Percentiles rank a stretch among this genome's conserved stretches.
Evolutionary conservation across 148 eudicot species (phyloP).

Genomic region (Persicaria tinctoria): DNA sequence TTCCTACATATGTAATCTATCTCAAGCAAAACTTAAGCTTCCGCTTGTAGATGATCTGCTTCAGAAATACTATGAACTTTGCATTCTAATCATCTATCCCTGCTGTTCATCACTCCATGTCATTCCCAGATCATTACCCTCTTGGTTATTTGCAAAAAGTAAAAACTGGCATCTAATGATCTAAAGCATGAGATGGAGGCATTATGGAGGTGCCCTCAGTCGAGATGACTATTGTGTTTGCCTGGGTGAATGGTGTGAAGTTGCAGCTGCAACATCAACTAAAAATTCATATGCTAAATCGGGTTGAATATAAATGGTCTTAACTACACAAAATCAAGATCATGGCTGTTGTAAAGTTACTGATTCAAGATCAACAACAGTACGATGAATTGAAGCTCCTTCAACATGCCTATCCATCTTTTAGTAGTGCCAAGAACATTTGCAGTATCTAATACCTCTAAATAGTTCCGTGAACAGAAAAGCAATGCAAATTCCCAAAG

Average conservation of each 20-base stretch:
- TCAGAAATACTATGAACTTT: not conserved
- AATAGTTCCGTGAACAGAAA: not conserved
- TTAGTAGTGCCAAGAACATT: too few relatives aligned
- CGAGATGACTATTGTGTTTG: too few relatives aligned
- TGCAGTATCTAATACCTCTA: too few relatives aligned
- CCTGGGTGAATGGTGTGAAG: too few relatives aligned
- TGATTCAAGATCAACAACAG: not conserved
- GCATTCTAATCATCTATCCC: not conserved
- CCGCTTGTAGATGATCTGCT: conserved; percentile 10
- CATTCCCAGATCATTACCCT: too few relatives aligned
- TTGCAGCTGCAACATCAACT: too few relatives aligned
- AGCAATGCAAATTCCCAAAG: not conserved
- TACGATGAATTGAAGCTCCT: not conserved
- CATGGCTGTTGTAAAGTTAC: not conserved
- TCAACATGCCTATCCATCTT: not conserved
- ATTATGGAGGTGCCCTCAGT: too few relatives aligned
- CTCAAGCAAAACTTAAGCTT: conserved; percentile 6
- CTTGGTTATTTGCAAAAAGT: not conserved
- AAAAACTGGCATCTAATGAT: not conserved
- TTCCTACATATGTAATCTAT: not conserved
- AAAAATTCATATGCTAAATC: not conserved
- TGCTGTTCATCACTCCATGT: not conserved
- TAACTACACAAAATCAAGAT: not conserved
- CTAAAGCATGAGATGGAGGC: too few relatives aligned
- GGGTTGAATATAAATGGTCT: not conserved